Evolutionary conservation across 805 yeast genomes (phyloP).

Genomic region (Candida ovalis): DNA sequence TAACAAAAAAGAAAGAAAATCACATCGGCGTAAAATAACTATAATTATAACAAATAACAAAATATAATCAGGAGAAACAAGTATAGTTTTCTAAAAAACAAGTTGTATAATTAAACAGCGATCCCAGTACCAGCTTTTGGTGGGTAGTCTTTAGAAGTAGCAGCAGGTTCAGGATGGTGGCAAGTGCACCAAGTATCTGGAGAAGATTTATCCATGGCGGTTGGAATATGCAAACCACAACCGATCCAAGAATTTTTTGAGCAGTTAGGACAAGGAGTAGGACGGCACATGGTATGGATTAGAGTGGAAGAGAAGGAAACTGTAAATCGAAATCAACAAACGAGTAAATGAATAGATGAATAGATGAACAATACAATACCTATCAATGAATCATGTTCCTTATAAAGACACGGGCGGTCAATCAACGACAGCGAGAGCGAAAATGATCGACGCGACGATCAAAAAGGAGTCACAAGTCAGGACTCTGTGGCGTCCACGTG

Average conservation of each 20-base stretch:
- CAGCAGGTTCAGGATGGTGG: slow-evolving; percentile 23
- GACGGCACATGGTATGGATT: slow-evolving; percentile 32
- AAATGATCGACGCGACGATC: no score
- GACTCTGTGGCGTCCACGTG: not conserved
- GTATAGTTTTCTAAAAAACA: no score
- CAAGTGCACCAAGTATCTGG: slow-evolving; percentile 37
- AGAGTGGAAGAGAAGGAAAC: no score
- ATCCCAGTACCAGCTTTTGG: slow-evolving; percentile 35
- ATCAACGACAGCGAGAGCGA: no score
- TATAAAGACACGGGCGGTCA: no score
- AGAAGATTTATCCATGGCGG: slow-evolving; percentile 36
- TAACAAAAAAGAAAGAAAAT: not conserved
- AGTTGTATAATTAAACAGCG: slow-evolving; percentile 2
- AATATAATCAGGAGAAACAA: no score
- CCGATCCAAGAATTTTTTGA: slow-evolving; percentile 38
- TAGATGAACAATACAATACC: no score
- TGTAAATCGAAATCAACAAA: no score
- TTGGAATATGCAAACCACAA: slow-evolving; percentile 42
- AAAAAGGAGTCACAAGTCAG: no score
- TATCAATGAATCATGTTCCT: no score
- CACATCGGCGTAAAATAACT: not conserved
- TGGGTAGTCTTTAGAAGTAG: slow-evolving; percentile 31
- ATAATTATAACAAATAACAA: not conserved
- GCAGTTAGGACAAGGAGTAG: slow-evolving; percentile 33
- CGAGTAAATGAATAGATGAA: not conserved